Percentiles rank a stretch among this genome's conserved stretches.
These are phyloP conservation scores for Lachnellula occidentalis DNA, from an alignment of 2,329 filamentous ascomycete species.

Conservation along the genomic window DNA sequence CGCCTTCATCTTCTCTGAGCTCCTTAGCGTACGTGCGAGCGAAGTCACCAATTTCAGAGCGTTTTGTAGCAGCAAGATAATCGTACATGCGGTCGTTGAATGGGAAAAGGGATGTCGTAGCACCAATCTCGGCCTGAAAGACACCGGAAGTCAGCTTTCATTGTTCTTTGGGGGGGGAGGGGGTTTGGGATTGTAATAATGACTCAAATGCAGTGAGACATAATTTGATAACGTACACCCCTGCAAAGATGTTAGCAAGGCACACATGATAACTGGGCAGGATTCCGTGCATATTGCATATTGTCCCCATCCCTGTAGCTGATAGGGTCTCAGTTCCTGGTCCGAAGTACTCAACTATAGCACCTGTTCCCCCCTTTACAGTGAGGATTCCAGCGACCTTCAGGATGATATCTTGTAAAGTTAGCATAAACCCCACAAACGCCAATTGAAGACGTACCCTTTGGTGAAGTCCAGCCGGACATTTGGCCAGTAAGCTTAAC, in stretches of 20 bases:
- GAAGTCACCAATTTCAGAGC: conserved; percentile 84
- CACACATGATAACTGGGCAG: conserved; percentile 20
- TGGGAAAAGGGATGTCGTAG: conserved; percentile 91
- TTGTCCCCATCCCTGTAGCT: conserved; percentile 83
- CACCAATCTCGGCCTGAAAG: conserved; percentile 60
- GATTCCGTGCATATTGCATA: conserved; percentile 54
- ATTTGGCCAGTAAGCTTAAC: conserved; percentile 87
- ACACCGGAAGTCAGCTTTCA: background rate
- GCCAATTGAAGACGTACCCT: conserved; percentile 54
- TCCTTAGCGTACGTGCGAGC: conserved; percentile 78
- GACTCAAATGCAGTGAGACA: background rate
- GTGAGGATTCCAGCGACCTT: conserved; percentile 96
- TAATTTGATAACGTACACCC: background rate
- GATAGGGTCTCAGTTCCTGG: conserved; percentile 71
- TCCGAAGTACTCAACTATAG: conserved; percentile 72
- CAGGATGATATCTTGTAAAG: conserved; percentile 74
- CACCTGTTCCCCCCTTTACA: conserved; percentile 95
- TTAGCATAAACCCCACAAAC: conserved; percentile 4
- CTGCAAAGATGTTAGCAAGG: background rate
- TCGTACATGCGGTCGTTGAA: conserved; percentile 99
- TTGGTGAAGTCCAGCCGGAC: conserved; percentile 87
- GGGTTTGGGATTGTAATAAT: background rate
- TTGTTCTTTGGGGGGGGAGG: background rate
- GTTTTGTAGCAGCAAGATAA: conserved; percentile 89
- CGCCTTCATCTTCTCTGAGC: conserved; percentile 80